Evolutionary conservation across 164 flowering plant species (phyloP), one percentile per base, ranked within the genome.

Genomic region (Vitis labrusca): DNA sequence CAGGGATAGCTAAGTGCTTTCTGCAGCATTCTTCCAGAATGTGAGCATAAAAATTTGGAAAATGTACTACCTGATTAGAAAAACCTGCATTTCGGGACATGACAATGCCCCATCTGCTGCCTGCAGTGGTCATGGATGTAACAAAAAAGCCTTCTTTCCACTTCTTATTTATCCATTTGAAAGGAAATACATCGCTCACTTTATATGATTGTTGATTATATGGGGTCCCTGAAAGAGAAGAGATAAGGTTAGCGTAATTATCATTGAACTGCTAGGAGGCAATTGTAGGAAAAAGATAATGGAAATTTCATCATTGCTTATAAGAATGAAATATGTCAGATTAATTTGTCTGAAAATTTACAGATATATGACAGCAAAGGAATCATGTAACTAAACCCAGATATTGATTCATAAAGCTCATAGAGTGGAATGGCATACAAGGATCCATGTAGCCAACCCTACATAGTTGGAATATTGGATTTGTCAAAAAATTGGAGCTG

Each of bases 121-220:
- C 92, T 6, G 90, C 80, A 59, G 92, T 82, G 23, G 89, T 64
- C 89, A 88, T 88, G 61, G 89, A 79, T 55, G 92, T 88, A 10
- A 88, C 92, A 65, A 47, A 81, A 76, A 85, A 88, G 14, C 90
- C 92, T 72, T 88, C 92, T 77, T 80, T 86, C 92, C 92, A 88
- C 77, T 88, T 88, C 78, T 86, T 88, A 73, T 77, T 86, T 63
- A 88, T 88, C 92, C 92, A 88, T 78, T 86, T 86, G 73, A 79
- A 85, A 51, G 92, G 92, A 76, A 88, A 88, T 10, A 74, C 61
- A 48, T 86, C 89, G 78, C 89, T 82, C 5, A 88, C 92, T 85
- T 88, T 83, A 81, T 88, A 88, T 7, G 90, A 88, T 48, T 88
- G 92, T 67, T 86, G 88, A 12, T 83, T 72, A 54, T 79, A 88